Base-by-base conservation (phyloP, 768 basidiomycete genomes). In the Vararia minispora region DNA sequence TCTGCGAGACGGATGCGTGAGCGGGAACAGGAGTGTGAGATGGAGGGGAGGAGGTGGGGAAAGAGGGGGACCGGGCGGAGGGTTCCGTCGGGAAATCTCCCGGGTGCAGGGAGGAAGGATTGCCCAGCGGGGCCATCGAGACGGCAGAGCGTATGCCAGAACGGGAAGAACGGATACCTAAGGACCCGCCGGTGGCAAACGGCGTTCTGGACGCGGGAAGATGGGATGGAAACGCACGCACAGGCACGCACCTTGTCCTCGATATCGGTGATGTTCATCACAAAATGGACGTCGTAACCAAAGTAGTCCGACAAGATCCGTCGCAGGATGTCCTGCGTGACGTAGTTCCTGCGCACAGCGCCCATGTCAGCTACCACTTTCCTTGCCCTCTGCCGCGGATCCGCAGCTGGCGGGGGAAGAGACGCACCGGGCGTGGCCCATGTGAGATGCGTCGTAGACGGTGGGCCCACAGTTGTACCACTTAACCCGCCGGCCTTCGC, bases 381-480 rank as follows among this genome's bases (percentile, higher is more conserved):
- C n/a, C n/a, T n/a, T n/a, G n/a, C n/a, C n/a, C n/a, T n/a, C n/a
- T n/a, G n/a, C n/a, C n/a, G n/a, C n/a, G n/a, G n/a, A n/a, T n/a
- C n/a, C n/a, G n/a, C n/a, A 21, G 21, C n/a, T 8, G 17, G 22
- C 16, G 26, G 14, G 20, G 18, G n/a, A 27, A 16, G 3, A 4
- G 18, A 28, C 28, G 16, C 55, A 94, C 90, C 92, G 77, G 6
- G 95, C 95, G 64, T 99, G 95, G 5, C 95, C 95, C 87, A 99
- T 90, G 58, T 99, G 95, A 28, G 89, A 84, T 10, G 90, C 78
- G 66, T 99, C 95, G 58, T 99, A 99, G 7, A 99, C 95, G 0
- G 95, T 99, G 13, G 95, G 94, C 8, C 95, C 94, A 53, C 95
- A 99, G 58, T 95, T 97, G 57, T 99, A 98, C 92, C 92, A 98